phyloP scores from a whole-genome alignment of 805 yeast species.

The Saccharomycopsis microspora region DNA sequence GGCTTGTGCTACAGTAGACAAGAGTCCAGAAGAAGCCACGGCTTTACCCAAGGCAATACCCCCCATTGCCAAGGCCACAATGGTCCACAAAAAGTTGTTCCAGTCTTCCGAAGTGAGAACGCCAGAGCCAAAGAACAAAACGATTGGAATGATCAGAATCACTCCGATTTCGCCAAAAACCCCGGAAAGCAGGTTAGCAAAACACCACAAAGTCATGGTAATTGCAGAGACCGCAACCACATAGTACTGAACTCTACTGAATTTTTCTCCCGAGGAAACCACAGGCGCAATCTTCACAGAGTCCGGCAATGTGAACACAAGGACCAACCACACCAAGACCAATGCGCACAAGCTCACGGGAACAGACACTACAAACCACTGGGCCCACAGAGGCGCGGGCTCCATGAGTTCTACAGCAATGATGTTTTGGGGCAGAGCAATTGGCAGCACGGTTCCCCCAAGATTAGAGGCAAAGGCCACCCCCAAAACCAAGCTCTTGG shows the following conservation, averaged over 20 bases:
- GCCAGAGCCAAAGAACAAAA: constrained; percentile 90
- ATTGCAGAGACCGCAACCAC: constrained; percentile 52
- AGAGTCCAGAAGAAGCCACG: constrained; percentile 81
- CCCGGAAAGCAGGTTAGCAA: constrained; percentile 61
- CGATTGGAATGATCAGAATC: constrained; percentile 78
- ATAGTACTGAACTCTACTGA: constrained; percentile 65
- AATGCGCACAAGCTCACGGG: constrained; percentile 65
- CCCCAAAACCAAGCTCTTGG: constrained; percentile 78
- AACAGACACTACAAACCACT: constrained; percentile 81
- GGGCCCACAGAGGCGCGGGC: constrained; percentile 64
- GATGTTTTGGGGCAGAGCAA: constrained; percentile 93
- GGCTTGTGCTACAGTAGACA: constrained; percentile 60
- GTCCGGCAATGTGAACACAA: constrained; percentile 53
- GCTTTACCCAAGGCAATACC: constrained; percentile 94
- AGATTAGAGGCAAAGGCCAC: constrained; percentile 87
- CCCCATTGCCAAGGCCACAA: constrained; percentile 94
- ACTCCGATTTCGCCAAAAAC: constrained; percentile 95
- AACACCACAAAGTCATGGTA: constrained; percentile 85
- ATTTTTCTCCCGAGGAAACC: constrained; percentile 47
- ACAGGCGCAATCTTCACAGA: constrained; percentile 45
- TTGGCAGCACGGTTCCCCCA: constrained; percentile 97
- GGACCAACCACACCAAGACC: constrained; percentile 58
- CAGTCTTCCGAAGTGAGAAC: constrained; percentile 80
- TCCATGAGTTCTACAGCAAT: constrained; percentile 82
- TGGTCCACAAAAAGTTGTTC: constrained; percentile 94